phyloP scores from a whole-genome alignment of 257 asterid species.

The Fraxinus americana region DNA sequence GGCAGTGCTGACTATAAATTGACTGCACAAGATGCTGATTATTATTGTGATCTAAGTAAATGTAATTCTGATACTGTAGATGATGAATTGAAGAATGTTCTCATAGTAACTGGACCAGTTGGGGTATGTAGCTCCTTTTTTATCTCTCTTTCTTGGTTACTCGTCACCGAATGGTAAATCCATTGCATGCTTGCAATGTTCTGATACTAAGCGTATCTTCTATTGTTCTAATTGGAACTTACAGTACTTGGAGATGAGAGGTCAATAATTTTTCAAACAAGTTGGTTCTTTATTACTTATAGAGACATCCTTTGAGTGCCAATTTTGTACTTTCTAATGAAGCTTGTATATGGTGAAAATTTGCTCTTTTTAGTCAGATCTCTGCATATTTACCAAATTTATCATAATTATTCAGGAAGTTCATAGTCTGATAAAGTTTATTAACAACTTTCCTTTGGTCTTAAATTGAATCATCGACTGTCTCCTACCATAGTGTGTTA shows the following conservation, averaged over 20 bases:
- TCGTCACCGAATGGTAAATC: constrained; percentile 1
- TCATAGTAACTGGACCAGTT: constrained; percentile 92
- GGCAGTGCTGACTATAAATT: constrained; percentile 36
- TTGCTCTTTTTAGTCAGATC: not conserved
- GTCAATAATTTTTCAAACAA: not conserved
- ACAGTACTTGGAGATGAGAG: not conserved
- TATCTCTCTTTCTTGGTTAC: constrained; percentile 16
- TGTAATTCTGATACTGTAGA: constrained; percentile 50
- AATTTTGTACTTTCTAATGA: not conserved
- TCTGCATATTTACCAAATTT: not conserved
- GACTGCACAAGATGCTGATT: constrained; percentile 39
- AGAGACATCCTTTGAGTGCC: not conserved
- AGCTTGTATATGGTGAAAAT: not conserved
- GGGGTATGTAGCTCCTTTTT: constrained; percentile 63
- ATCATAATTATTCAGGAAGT: not conserved
- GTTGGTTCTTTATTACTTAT: not conserved
- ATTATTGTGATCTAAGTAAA: constrained; percentile 56
- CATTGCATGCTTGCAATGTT: constrained; percentile 16
- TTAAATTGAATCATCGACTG: not conserved
- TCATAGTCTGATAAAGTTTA: not conserved
- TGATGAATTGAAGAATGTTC: constrained; percentile 81
- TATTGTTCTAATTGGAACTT: not conserved
- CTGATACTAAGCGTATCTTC: not conserved
- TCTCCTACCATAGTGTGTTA: not conserved
- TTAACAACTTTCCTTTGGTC: not conserved